phyloP scores from a whole-genome alignment of 768 basidiomycete genomes.

The Candolleomyces aberdarensis region DNA sequence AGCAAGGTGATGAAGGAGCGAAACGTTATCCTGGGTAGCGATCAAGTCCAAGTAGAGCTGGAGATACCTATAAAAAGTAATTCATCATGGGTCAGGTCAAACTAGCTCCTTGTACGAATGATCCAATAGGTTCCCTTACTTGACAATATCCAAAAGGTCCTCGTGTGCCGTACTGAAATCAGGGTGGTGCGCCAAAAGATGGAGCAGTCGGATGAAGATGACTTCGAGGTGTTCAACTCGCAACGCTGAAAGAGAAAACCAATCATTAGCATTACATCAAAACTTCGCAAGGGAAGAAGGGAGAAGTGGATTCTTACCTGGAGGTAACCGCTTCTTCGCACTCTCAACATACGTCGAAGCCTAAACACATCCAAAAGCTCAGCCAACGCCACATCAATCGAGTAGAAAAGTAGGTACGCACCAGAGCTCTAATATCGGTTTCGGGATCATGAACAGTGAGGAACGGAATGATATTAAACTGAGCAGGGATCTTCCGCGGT shows the following conservation, averaged over 20 bases:
- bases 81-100: background rate
- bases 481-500: conserved; percentile 58
- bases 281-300: background rate
- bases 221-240: conserved; percentile 73
- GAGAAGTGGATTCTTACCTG: conserved; percentile 9
- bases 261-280: background rate
- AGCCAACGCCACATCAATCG: background rate
- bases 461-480: conserved; percentile 84
- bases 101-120: conserved; percentile 1
- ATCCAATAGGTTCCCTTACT: conserved; percentile 45
- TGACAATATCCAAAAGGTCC: conserved; percentile 73
- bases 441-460: conserved; percentile 92
- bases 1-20: conserved; percentile 80
- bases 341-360: conserved; percentile 55
- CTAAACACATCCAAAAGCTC: conserved; percentile 26
- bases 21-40: conserved; percentile 75
- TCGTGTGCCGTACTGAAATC: conserved; percentile 75
- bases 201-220: conserved; percentile 81
- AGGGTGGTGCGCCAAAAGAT: conserved; percentile 91
- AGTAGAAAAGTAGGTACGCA: conserved; percentile 27
- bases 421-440: conserved; percentile 66
- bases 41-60: conserved; percentile 83
- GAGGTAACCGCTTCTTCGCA: conserved; percentile 42
- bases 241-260: conserved; percentile 31
- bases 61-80: conserved; percentile 59